Evolutionary conservation across 1,284 basidiomycete genomes (phyloP).

Genomic region (Apiotrichum veenhuisii): DNA sequence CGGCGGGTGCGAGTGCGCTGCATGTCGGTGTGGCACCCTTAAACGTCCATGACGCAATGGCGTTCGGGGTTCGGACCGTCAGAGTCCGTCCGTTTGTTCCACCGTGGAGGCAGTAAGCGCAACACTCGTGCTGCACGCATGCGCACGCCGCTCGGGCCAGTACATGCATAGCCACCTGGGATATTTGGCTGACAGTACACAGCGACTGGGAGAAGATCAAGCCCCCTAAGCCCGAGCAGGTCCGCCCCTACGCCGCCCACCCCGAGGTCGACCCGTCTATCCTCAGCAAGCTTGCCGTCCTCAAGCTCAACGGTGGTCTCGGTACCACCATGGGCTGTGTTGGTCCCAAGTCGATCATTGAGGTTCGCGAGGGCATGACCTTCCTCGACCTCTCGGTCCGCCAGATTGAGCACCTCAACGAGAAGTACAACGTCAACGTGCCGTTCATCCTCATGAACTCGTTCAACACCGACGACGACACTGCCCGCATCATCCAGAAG

Average conservation of each 20-base stretch:
- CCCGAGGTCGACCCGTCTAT: slow-evolving; percentile 62
- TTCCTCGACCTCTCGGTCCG: slow-evolving; percentile 96
- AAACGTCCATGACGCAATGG: too few species aligned
- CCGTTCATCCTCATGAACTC: slow-evolving; percentile 99
- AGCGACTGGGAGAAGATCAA: slow-evolving; percentile 98
- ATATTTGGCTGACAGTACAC: slow-evolving; percentile 2
- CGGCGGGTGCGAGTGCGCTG: too few species aligned
- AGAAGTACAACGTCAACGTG: slow-evolving; percentile 66
- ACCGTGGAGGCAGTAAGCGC: too few species aligned
- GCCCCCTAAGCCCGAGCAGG: slow-evolving; percentile 87
- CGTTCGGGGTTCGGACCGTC: too few species aligned
- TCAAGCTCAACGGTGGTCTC: slow-evolving; percentile 99
- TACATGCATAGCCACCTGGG: too few species aligned
- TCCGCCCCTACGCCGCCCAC: slow-evolving; percentile 81
- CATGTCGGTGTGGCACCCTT: too few species aligned
- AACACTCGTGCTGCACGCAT: too few species aligned
- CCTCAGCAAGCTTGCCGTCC: slow-evolving; percentile 91
- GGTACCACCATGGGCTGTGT: slow-evolving; percentile 59
- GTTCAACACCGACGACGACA: slow-evolving; percentile 98
- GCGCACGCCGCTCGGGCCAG: too few species aligned
- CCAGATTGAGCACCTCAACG: slow-evolving; percentile 83
- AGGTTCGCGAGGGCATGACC: slow-evolving; percentile 97
- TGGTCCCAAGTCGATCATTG: slow-evolving; percentile 73
- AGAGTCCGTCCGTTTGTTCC: neutral
- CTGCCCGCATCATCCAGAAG: slow-evolving; percentile 97